phyloP scores from a whole-genome alignment of 2,329 filamentous ascomycete genomes.

The Xylariaceae sp. region DNA sequence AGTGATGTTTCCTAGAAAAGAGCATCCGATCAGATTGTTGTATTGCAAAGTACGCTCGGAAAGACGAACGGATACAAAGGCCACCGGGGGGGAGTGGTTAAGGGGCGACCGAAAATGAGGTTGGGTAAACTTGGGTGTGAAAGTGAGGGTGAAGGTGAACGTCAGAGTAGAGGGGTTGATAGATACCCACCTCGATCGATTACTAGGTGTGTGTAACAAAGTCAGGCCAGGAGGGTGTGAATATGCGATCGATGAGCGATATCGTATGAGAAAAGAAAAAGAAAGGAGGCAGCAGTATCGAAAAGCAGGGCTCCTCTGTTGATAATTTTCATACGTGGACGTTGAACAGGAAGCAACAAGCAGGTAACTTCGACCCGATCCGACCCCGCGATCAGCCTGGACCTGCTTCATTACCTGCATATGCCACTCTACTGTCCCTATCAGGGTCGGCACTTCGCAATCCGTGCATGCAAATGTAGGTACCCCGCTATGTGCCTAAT shows the following conservation, averaged over 20 bases:
- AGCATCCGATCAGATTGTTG: constrained; percentile 1
- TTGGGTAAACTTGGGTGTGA: background rate
- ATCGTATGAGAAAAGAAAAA: background rate
- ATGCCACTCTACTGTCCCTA: background rate
- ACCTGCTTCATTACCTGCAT: constrained; percentile 1
- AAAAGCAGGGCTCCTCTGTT: background rate
- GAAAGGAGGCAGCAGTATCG: background rate
- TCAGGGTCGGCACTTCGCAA: background rate
- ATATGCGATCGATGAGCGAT: background rate
- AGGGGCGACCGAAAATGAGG: background rate
- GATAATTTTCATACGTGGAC: background rate
- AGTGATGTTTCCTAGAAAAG: background rate
- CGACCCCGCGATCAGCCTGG: constrained; percentile 7
- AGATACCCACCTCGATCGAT: background rate
- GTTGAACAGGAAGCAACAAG: background rate
- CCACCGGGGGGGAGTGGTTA: background rate
- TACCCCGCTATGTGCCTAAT: constrained; percentile 1
- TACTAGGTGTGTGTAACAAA: background rate
- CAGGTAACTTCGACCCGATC: background rate
- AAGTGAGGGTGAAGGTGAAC: background rate
- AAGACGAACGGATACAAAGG: background rate
- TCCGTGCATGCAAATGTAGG: background rate
- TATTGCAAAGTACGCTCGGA: background rate
- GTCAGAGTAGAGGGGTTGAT: background rate
- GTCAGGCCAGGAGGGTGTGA: background rate